Conservation (phyloP, 768 basidiomycete genomes). For the Boletus coccyginus region DNA sequence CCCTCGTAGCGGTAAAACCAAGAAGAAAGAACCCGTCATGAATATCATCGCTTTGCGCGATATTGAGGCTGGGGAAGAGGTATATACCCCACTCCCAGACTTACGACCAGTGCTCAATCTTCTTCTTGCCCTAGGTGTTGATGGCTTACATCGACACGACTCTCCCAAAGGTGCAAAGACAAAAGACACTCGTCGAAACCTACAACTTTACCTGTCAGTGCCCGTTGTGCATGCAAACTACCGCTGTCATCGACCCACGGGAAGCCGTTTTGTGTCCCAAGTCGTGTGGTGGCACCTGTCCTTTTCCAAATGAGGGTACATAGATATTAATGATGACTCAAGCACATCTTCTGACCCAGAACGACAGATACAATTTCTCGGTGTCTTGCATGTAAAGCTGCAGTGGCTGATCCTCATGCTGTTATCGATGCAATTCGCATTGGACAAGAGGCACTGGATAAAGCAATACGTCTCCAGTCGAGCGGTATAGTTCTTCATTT, state of each 20-base stretch:
- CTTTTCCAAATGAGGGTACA: slow-evolving; percentile 59
- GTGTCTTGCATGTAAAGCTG: slow-evolving; percentile 55
- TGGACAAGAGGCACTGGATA: slow-evolving; percentile 72
- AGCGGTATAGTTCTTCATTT: slow-evolving; percentile 40
- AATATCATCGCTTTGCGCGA: slow-evolving; percentile 69
- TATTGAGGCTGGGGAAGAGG: slow-evolving; percentile 70
- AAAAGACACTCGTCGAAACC: slow-evolving; percentile 57
- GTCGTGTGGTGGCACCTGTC: slow-evolving; percentile 62
- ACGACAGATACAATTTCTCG: slow-evolving; percentile 46
- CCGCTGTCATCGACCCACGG: slow-evolving; percentile 52
- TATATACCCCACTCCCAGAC: slow-evolving; percentile 24
- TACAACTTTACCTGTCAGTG: slow-evolving; percentile 82
- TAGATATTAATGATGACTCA: neutral
- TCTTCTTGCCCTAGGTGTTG: slow-evolving; percentile 49
- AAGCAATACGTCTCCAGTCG: slow-evolving; percentile 62
- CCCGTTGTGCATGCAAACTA: slow-evolving; percentile 42
- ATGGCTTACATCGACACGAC: slow-evolving; percentile 88
- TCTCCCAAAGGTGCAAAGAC: slow-evolving; percentile 54
- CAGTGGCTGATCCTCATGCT: slow-evolving; percentile 46
- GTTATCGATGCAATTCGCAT: slow-evolving; percentile 64
- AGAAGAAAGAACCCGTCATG: slow-evolving; percentile 56
- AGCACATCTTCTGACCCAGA: neutral
- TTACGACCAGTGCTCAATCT: neutral
- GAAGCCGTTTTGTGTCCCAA: slow-evolving; percentile 69
- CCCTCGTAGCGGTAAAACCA: slow-evolving; percentile 48